Base-by-base conservation (phyloP, 495 filamentous ascomycete species). In the Annulohypoxylon nitens region DNA sequence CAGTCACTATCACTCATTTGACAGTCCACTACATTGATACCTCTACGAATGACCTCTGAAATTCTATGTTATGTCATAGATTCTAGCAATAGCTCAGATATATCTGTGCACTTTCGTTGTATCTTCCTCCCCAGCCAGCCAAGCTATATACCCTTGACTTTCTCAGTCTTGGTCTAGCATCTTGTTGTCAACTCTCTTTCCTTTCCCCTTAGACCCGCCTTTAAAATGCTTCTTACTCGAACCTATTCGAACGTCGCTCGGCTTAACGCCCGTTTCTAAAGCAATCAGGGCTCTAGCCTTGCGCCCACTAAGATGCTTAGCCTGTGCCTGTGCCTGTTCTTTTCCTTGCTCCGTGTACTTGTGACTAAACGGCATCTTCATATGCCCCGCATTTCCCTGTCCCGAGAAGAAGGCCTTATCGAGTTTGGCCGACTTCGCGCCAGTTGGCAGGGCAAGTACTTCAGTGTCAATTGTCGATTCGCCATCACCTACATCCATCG, bases 141-240 rank as follows among this genome's bases (percentile, higher is more conserved):
- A 53, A 37, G 34, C 8, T 14, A 6, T 11, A 30, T 11, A 30
- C 12, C 12, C 18, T 43, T 23, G 48, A 12, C 11, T 3, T 39
- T n/a, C 25, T 53, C 43, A 58, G 16, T 59, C 55, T 25, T 54
- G 4, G 37, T 70, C 59, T 3, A 77, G 34, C 76, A 77, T 75
- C 63, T 80, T 80, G 53, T 78, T 80, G 30, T 78, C 78, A 26
- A 78, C 69, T 50, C 78, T 77, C 75, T 87, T 87, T 68, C 80
- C 85, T 84, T 90, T 90, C 10, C 83, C 82, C 78, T 88, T 88
- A 48, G 76, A 89, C 62, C 91, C 90, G 7, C 86, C 91, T 84
- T 98, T 98, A 81, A 93, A 97, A 81, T 98, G 97, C 83, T 98
- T 98, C 89, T 99, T 99, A 26, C 92, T 89, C 6, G 84, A 86